These are phyloP conservation scores for Asterophora parasitica DNA, from an alignment of 768 basidiomycete species.

Conservation along the genomic window DNA sequence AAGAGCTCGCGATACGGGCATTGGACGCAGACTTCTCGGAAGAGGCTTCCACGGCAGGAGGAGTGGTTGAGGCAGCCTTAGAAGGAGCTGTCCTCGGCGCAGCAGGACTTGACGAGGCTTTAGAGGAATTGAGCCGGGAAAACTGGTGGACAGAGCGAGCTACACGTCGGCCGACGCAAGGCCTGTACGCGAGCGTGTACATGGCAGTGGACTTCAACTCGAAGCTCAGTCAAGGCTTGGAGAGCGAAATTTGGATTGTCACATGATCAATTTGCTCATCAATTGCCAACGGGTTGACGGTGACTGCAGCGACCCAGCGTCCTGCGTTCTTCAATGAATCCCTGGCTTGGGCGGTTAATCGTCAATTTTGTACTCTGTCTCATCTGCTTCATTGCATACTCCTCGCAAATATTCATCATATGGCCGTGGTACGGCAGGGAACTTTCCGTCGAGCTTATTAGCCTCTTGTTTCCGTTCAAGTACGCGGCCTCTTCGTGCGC, in stretches of 20 bases:
- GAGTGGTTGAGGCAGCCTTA: background rate
- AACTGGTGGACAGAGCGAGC: conserved; percentile 1
- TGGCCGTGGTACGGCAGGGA: conserved; percentile 88
- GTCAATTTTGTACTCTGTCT: conserved; percentile 67
- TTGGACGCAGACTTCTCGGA: conserved; percentile 5
- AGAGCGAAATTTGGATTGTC: conserved; percentile 11
- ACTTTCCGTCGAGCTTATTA: conserved; percentile 68
- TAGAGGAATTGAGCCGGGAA: conserved; percentile 2
- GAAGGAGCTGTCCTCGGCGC: background rate
- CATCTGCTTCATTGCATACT: conserved; percentile 85
- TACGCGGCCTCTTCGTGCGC: conserved; percentile 32
- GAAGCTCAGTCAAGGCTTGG: background rate
- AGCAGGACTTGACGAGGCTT: background rate
- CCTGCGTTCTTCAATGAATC: conserved; percentile 25
- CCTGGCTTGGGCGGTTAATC: conserved; percentile 53
- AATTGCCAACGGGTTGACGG: too few species aligned
- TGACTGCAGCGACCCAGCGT: background rate
- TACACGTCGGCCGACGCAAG: conserved; percentile 6
- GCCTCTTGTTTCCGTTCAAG: conserved; percentile 89
- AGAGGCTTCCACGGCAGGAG: background rate
- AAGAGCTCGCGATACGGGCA: conserved; percentile 18
- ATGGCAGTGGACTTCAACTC: conserved; percentile 1
- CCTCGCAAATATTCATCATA: conserved; percentile 85
- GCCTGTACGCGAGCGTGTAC: conserved; percentile 11
- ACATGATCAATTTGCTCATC: conserved; percentile 3